Evolutionary conservation across 768 basidiomycete species (phyloP), one percentile per base, ranked within the genome.

Genomic region (Suillus subluteus): DNA sequence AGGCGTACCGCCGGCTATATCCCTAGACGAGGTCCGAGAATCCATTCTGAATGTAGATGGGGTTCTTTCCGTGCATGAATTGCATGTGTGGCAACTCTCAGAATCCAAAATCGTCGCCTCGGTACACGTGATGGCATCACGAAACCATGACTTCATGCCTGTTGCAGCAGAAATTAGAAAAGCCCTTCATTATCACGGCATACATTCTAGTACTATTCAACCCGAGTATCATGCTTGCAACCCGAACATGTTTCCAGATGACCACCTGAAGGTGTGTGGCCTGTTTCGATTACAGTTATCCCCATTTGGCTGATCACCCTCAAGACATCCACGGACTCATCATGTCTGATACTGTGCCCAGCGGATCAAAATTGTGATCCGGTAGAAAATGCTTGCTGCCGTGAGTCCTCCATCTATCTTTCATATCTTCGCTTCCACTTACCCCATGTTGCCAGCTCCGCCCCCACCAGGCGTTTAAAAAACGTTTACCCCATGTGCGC

Each of bases 81-180:
- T 99, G 35, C 98, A 99, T 79, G 88, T 99, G 63, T 99, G 98
- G 98, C 95, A 97, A 73, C 86, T 99, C 58, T 96, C 95, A 12
- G 98, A 99, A 79, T 88, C 87, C 65, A 98, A 98, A 76, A 88
- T 96, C 64, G 91, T 99, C 52, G 96, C 96, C 12, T 96, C 94
- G 2, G 97, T 99, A 32, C 98, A 99, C 78, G 94, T 99, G 58
- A 86, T 93, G 71, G 88, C 95, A 9, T 89, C 89, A 46, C 85
- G 89, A 59, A 87, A 87, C 26, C 85, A 88, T 65, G 96, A 98
- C 73, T 99, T 98, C 75, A 98, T 98, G 94, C 88, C 85, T 2
- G 87, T 96, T 61, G 94, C 94, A 18, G 87, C 86, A 46, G 87
- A 91, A 52, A 97, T 99, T 69, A 86, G 96, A 65, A 87, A 89